Base-by-base conservation (phyloP, 306 rosid genomes). In the Ammopiptanthus mongolicus region DNA sequence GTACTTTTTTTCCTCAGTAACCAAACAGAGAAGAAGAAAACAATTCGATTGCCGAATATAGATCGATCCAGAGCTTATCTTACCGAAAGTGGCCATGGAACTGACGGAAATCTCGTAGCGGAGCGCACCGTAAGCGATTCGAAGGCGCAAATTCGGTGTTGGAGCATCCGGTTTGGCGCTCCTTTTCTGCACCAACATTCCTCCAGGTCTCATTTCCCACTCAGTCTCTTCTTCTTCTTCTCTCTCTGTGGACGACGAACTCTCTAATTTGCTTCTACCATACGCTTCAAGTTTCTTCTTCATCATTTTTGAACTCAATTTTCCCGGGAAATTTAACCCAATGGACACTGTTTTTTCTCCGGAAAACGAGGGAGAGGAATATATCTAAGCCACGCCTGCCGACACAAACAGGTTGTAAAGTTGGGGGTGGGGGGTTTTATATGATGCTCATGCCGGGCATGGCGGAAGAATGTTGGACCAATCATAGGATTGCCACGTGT, bases 171-270 rank as follows among this genome's bases (percentile, higher is more conserved):
- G 13, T 34, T 67, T 65, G 1, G 29, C 82, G 17, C 7, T 58
- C 15, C 91, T 77, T 74, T 83, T 86, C 83, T 93, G 97, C 0
- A 93, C 98, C 69, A 93, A 13, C 97, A 93, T 91, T 73, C 97
- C 97, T 22, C 96, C 92, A 0, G 98, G 97, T 50, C 98, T 73
- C 93, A 85, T 88, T 80, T 91, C 97, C 96, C 98, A 91, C 74
- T 84, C 82, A 1, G 56, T 18, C 4, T 60, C 80, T 50, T 84
- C 83, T 6, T 84, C 83, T 6, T 58, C 81, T n/a, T 59, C 86
- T 22, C 39, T 61, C 7, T 22, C 36, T 0, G 55, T 22, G 6
- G 89, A 41, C 8, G 81, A 52, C 9, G 83, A 33, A 1, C 46
- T 52, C 8, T 75, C 80, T 8, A n/a, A n/a, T n/a, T 42, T 37